These are phyloP conservation scores for Polygonum maritimum DNA, from an alignment of 148 eudicot species.

Conservation along the genomic window DNA sequence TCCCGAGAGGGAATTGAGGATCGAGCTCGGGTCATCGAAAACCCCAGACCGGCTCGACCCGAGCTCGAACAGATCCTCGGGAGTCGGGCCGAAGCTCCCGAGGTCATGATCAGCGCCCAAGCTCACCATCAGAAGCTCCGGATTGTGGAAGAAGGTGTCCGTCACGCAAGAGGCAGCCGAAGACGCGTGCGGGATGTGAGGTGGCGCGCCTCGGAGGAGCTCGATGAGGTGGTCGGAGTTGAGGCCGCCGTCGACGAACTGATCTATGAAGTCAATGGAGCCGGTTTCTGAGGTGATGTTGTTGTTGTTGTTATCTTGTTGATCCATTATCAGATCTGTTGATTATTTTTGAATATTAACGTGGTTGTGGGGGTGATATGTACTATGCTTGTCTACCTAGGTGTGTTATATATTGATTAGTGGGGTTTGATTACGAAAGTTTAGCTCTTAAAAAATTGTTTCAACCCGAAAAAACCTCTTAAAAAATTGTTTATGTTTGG, in stretches of 20 bases:
- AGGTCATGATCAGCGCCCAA: not conserved
- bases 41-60: not conserved
- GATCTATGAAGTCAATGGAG: conserved; percentile 9
- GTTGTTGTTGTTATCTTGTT: not conserved
- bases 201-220: conserved; percentile 1
- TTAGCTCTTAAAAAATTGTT: not conserved
- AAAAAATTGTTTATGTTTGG: not conserved
- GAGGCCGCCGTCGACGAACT: not conserved
- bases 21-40: not conserved
- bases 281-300: not conserved
- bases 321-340: conserved; percentile 6
- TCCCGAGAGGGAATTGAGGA: not conserved
- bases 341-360: not conserved
- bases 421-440: not conserved
- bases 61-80: not conserved
- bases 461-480: not conserved
- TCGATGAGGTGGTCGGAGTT: conserved; percentile 6
- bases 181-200: not conserved
- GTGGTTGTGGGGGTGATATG: not conserved
- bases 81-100: not conserved
- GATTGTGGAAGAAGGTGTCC: not conserved
- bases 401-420: not conserved
- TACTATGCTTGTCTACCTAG: not conserved
- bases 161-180: not conserved
- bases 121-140: not conserved